A percentile compares a stretch with the other conserved stretches of the same genome.
These are phyloP conservation scores for Helichrysum umbraculigerum DNA, from an alignment of 129 eudicot species.

Conservation along the genomic window DNA sequence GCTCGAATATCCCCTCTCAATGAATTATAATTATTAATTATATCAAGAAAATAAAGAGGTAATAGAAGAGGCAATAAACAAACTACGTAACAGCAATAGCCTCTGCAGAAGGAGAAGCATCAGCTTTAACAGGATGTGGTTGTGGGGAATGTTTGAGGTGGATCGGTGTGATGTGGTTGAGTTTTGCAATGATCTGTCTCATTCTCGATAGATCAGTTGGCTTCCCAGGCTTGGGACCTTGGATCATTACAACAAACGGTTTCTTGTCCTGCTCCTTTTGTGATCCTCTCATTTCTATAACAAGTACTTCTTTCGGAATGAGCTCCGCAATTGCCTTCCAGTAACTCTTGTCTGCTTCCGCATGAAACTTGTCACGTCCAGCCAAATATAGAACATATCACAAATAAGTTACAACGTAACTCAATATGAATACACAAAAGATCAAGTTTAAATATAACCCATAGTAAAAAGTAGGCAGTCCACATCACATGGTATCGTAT, in stretches of 20 bases:
- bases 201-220: conserved; percentile 68
- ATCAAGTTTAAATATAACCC: too few relatives aligned
- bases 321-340: conserved; percentile 69
- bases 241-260: conserved; percentile 42
- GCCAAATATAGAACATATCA: conserved; percentile 33
- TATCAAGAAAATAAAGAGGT: too few relatives aligned
- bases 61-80: neutral
- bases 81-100: conserved; percentile 46
- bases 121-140: conserved; percentile 26
- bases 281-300: conserved; percentile 45
- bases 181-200: conserved; percentile 57
- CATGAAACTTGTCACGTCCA: conserved; percentile 51
- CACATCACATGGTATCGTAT: too few relatives aligned
- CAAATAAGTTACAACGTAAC: neutral
- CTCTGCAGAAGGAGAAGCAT: conserved; percentile 33
- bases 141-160: conserved; percentile 47
- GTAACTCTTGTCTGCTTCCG: conserved; percentile 57
- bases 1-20: too few relatives aligned
- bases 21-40: too few relatives aligned
- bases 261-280: conserved; percentile 60
- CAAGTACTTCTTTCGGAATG: conserved; percentile 52
- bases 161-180: conserved; percentile 52
- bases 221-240: conserved; percentile 80
- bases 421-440: too few relatives aligned
- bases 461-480: too few relatives aligned